phyloP scores from a whole-genome alignment of 352 stramenopile species.

The Pythium biforme region DNA sequence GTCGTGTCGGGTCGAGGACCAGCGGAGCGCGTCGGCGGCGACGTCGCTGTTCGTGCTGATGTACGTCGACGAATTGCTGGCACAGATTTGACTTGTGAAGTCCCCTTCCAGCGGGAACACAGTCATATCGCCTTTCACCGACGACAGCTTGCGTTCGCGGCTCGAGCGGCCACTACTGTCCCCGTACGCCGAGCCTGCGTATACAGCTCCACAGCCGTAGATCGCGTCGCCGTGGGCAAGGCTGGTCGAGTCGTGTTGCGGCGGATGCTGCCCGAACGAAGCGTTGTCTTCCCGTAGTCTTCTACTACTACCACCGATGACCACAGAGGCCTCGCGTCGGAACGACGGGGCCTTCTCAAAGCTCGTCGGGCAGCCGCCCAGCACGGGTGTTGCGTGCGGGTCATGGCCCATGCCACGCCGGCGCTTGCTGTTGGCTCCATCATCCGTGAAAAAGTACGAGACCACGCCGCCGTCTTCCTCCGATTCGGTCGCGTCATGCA shows the following conservation, averaged over 20 bases:
- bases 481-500: constrained; percentile 5
- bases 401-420: constrained; percentile 17
- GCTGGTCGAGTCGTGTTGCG: neutral
- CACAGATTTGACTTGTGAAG: neutral
- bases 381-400: constrained; percentile 14
- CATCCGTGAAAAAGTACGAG: constrained; percentile 28
- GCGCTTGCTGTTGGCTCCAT: constrained; percentile 1
- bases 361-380: constrained; percentile 3
- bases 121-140: neutral
- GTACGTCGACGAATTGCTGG: constrained; percentile 15
- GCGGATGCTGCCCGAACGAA: constrained; percentile 1
- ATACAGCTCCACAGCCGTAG: constrained; percentile 10
- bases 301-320: neutral
- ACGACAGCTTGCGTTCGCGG: neutral
- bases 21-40: neutral
- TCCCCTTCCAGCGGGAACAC: neutral
- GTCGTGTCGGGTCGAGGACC: neutral
- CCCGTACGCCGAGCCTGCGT: constrained; percentile 2
- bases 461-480: constrained; percentile 13
- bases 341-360: constrained; percentile 20
- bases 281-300: neutral
- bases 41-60: constrained; percentile 8
- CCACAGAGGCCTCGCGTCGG: neutral
- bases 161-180: constrained; percentile 3
- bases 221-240: neutral